Evolutionary conservation across 768 basidiomycete genomes (phyloP).

Genomic region (Amyloporia xantha): DNA sequence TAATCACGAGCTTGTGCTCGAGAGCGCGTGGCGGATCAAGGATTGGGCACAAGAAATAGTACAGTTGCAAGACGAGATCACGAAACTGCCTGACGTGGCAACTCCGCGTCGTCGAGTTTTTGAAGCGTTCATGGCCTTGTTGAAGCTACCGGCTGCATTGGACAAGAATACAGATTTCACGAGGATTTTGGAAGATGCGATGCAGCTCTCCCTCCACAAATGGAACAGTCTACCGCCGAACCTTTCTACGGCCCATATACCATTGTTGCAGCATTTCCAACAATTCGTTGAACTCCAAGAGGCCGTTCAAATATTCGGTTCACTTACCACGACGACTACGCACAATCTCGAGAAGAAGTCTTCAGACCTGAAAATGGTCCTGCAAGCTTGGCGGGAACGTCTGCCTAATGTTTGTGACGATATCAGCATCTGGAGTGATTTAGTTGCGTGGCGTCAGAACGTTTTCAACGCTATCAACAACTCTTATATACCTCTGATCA

Average conservation of each 20-base stretch:
- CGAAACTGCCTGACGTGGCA: conserved; percentile 72
- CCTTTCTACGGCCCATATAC: conserved; percentile 88
- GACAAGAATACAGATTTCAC: conserved; percentile 89
- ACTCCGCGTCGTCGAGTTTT: conserved; percentile 98
- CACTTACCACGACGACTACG: conserved; percentile 77
- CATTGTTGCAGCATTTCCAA: conserved; percentile 94
- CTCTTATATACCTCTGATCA: conserved; percentile 88
- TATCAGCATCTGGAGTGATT: conserved; percentile 97
- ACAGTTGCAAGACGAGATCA: conserved; percentile 73
- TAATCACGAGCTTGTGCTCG: conserved; percentile 88
- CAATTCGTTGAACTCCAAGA: conserved; percentile 98
- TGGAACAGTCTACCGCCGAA: conserved; percentile 87
- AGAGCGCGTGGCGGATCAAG: conserved; percentile 90
- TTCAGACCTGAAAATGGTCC: conserved; percentile 90
- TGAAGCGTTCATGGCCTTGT: conserved; percentile 86
- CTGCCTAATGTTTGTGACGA: conserved; percentile 95
- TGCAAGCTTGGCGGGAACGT: conserved; percentile 95
- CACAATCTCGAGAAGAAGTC: conserved; percentile 93
- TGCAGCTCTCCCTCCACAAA: conserved; percentile 93
- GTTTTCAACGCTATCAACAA: conserved; percentile 97
- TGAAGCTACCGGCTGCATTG: conserved; percentile 73
- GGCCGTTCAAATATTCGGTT: conserved; percentile 90
- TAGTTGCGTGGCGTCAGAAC: conserved; percentile 99
- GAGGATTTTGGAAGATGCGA: conserved; percentile 86
- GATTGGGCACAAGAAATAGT: conserved; percentile 83